Evolutionary conservation across 176 grass and related monocot genomes (phyloP).

Genomic region (Ampelocalamus luodianensis): DNA sequence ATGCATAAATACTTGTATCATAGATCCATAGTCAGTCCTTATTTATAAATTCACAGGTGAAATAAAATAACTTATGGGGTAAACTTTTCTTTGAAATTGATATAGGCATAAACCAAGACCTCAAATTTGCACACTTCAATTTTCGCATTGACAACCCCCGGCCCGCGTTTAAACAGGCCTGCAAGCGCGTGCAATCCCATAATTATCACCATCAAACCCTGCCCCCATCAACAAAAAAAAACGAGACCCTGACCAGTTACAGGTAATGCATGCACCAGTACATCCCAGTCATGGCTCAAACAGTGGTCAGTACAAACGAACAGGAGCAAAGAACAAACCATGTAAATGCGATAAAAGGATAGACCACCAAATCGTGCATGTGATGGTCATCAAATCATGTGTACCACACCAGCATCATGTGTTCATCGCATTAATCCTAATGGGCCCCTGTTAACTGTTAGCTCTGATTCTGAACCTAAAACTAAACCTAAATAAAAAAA

Average conservation of each 20-base stretch:
- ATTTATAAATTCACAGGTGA: too few species aligned
- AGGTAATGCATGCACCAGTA: slow-evolving; percentile 20
- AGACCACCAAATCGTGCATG: slow-evolving; percentile 31
- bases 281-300: slow-evolving; percentile 6
- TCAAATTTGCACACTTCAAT: neutral
- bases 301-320: neutral
- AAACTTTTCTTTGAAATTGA: too few species aligned
- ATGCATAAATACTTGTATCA: too few species aligned
- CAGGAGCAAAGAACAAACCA: slow-evolving; percentile 25
- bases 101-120: too few species aligned
- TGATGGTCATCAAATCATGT: slow-evolving; percentile 32
- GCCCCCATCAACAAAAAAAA: neutral
- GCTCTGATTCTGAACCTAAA: slow-evolving; percentile 9
- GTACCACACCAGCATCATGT: neutral
- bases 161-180: neutral
- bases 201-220: neutral
- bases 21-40: too few species aligned
- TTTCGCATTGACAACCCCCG: too few species aligned
- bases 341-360: slow-evolving; percentile 40
- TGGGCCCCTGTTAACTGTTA: slow-evolving; percentile 11
- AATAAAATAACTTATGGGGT: too few species aligned
- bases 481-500: neutral
- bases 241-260: neutral
- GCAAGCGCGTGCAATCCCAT: neutral
- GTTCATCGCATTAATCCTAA: neutral